Conservation (phyloP, 1,139 yeast species). For the Kodamaea ohmeri region DNA sequence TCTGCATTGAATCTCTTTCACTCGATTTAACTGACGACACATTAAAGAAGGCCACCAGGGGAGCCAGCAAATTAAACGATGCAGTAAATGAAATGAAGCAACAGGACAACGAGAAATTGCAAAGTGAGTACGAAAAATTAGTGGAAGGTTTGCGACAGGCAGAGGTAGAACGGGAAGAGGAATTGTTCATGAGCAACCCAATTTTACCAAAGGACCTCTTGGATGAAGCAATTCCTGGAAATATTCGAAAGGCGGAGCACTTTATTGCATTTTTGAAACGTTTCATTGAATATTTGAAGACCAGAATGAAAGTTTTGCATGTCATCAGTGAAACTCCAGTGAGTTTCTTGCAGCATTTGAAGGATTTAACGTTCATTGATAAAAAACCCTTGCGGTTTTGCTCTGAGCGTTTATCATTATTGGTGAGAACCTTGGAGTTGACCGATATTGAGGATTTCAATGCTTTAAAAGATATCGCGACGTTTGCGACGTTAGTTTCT, state of each 20-base stretch:
- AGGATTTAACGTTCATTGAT: conserved; percentile 90
- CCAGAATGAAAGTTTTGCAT: conserved; percentile 95
- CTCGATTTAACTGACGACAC: conserved; percentile 62
- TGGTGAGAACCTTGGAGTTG: conserved; percentile 86
- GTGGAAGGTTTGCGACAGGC: conserved; percentile 86
- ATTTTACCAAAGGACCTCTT: conserved; percentile 79
- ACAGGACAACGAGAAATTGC: conserved; percentile 78
- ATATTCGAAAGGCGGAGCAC: conserved; percentile 94
- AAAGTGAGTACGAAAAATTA: conserved; percentile 84
- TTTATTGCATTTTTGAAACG: conserved; percentile 89
- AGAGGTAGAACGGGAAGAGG: conserved; percentile 73
- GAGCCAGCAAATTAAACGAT: conserved; percentile 72
- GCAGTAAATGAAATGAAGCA: conserved; percentile 81
- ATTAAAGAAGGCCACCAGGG: conserved; percentile 49
- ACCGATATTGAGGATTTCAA: conserved; percentile 87
- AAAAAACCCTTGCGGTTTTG: conserved; percentile 88
- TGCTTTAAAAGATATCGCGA: conserved; percentile 92
- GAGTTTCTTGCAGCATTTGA: conserved; percentile 87
- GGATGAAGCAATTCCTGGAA: conserved; percentile 95
- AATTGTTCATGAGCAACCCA: conserved; percentile 83
- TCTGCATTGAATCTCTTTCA: conserved; percentile 92
- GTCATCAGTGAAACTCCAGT: conserved; percentile 96
- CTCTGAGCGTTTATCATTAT: conserved; percentile 81
- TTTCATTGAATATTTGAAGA: conserved; percentile 89
- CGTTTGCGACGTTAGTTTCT: conserved; percentile 92